Evolutionary conservation across 1,139 yeast species (phyloP), one percentile per base, ranked within the genome.

Genomic region (Saccharomyces hybrid): DNA sequence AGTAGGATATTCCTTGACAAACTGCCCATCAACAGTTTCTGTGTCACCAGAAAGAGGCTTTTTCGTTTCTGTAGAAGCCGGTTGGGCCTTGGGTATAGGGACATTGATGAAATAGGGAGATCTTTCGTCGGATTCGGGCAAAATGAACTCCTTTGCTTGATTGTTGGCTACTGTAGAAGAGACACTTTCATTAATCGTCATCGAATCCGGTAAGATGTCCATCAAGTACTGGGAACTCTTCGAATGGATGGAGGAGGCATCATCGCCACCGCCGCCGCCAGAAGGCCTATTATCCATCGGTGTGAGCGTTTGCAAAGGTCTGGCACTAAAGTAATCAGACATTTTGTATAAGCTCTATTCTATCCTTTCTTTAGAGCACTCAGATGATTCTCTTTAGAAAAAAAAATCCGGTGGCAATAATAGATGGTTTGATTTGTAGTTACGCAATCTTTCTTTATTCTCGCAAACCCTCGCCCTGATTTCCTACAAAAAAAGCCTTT

Each of bases 91-190:
- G 25, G 73, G 73, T 2, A 67, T 63, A 0, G 77, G 76, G 1
- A 73, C 72, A 14, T 68, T 61, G 13, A 73, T 60, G 55, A 65
- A 66, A 56, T 65, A 73, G 0, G 77, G 76, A 0, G 76, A 73
- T 49, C 62, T 59, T 25, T 62, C 63, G 54, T 73, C 66, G 0
- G 69, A 62, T 52, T 66, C 68, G 3, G 75, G 75, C 26, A 72
- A 56, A 26, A 73, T 65, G 14, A 55, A 57, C 49, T 58, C 64
- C 38, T 67, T 60, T 1, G 66, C 59, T 56, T 64, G 61, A 16
- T 69, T 34, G 46, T 53, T 70, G 4, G 65, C 56, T 28, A 69
- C 62, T 8, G 58, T 60, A 29, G 55, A 59, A 51, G 57, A 54
- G 25, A 56, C 59, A 41, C 58, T 61, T 25, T 57, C 59, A 32